Conservation (phyloP, 2,329 filamentous ascomycete genomes). For the Anisogramma anomala region DNA sequence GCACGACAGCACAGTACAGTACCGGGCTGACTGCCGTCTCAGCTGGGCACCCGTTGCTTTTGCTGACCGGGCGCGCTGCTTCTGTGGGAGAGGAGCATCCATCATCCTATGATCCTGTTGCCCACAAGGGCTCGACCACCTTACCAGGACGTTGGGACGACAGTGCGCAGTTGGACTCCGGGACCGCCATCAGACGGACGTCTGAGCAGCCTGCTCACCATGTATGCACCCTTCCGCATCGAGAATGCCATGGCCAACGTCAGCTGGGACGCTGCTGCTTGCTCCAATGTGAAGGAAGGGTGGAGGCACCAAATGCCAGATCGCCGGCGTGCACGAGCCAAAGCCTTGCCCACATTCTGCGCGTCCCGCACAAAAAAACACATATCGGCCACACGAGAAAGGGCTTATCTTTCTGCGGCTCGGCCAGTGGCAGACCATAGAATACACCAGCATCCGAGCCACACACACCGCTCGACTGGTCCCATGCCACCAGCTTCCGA, state of each 20-base stretch:
- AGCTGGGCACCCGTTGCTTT: no score
- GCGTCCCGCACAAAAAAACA: not conserved
- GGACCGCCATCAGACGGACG: no score
- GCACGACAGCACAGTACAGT: no score
- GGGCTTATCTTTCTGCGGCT: constrained; percentile 12
- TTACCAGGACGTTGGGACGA: constrained; percentile 4
- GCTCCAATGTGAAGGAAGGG: constrained; percentile 10
- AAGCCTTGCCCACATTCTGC: no score
- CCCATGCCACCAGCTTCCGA: constrained; percentile 4
- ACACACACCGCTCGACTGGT: constrained; percentile 1
- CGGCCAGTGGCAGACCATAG: constrained; percentile 13
- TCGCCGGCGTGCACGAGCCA: no score
- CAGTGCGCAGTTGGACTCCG: not conserved
- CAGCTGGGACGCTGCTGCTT: constrained; percentile 11
- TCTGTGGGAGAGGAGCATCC: no score
- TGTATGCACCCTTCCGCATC: constrained; percentile 7
- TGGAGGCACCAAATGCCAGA: no score
- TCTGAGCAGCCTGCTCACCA: not conserved
- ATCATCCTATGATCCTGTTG: no score
- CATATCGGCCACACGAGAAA: constrained; percentile 8
- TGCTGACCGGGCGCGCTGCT: no score
- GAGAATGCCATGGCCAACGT: constrained; percentile 11
- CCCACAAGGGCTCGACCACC: no score
- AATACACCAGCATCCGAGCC: constrained; percentile 11
- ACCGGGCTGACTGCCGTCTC: no score